A percentile compares a stretch with the other conserved stretches of the same genome.
These are phyloP conservation scores for Podila clonocystis DNA, from an alignment of 192 early-diverging fungal genomes.

Conservation along the genomic window DNA sequence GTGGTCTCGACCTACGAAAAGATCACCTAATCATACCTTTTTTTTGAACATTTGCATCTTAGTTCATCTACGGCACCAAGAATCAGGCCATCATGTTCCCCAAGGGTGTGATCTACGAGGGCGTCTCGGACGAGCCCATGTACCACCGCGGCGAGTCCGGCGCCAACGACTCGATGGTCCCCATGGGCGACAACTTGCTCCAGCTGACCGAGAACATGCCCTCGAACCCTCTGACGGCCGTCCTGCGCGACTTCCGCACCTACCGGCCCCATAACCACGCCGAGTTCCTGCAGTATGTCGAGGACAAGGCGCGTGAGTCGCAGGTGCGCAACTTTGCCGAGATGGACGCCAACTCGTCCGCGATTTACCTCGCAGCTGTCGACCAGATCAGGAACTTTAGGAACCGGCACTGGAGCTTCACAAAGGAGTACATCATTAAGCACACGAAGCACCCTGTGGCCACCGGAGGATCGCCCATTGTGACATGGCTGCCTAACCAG, in stretches of 20 bases:
- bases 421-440: conserved; percentile 88
- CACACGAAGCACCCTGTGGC: conserved; percentile 78
- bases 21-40: conserved; percentile 54
- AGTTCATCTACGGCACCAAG: conserved; percentile 89
- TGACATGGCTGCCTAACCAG: conserved; percentile 80
- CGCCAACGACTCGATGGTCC: conserved; percentile 88
- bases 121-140: conserved; percentile 62
- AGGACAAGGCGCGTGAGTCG: conserved; percentile 56
- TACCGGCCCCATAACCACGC: conserved; percentile 86
- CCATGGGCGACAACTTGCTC: conserved; percentile 86
- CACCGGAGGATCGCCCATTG: conserved; percentile 78
- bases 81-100: conserved; percentile 90
- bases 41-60: neutral
- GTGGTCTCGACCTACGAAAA: conserved; percentile 69
- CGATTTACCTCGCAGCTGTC: conserved; percentile 79
- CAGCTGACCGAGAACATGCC: conserved; percentile 85
- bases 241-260: conserved; percentile 76
- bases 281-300: conserved; percentile 79
- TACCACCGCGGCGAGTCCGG: conserved; percentile 86
- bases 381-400: conserved; percentile 88
- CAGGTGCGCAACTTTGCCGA: conserved; percentile 69
- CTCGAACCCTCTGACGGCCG: conserved; percentile 80
- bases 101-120: conserved; percentile 89
- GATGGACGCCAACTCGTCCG: conserved; percentile 64
- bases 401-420: conserved; percentile 89